phyloP scores from a whole-genome alignment of 768 basidiomycete species.

The Tulasnella sp. region DNA sequence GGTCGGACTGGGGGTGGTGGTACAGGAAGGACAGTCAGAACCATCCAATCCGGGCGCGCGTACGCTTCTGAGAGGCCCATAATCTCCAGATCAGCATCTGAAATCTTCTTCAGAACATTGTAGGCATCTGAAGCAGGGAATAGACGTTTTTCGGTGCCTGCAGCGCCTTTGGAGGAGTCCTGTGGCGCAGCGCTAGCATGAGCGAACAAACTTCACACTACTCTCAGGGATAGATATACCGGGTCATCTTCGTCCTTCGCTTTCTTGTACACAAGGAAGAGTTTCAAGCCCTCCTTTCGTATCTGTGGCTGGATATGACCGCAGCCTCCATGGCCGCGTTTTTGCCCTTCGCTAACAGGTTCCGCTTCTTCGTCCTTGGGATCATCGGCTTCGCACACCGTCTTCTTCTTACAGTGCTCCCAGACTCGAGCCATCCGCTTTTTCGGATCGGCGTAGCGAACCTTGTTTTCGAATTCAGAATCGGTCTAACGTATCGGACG shows the following conservation, averaged over 20 bases:
- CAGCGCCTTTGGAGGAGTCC: constrained; percentile 69
- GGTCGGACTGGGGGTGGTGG: constrained; percentile 98
- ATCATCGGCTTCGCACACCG: constrained; percentile 82
- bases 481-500: constrained; percentile 60
- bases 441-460: constrained; percentile 82
- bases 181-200: constrained; percentile 33
- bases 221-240: constrained; percentile 47
- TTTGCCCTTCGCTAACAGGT: constrained; percentile 50
- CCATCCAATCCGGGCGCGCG: constrained; percentile 99
- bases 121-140: constrained; percentile 87
- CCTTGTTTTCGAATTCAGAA: constrained; percentile 77
- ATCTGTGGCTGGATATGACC: constrained; percentile 86
- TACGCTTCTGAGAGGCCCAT: constrained; percentile 94
- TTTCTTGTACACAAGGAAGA: constrained; percentile 92
- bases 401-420: constrained; percentile 83
- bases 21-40: constrained; percentile 93
- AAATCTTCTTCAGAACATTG: constrained; percentile 93
- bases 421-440: constrained; percentile 82
- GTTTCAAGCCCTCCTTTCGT: constrained; percentile 90
- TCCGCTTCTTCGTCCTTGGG: constrained; percentile 61
- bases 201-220: background rate
- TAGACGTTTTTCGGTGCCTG: constrained; percentile 72
- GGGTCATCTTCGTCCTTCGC: constrained; percentile 87
- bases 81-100: constrained; percentile 77
- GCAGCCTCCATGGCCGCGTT: constrained; percentile 95